phyloP scores from a whole-genome alignment of 768 basidiomycete genomes.

The Rubroboletus satanas region DNA sequence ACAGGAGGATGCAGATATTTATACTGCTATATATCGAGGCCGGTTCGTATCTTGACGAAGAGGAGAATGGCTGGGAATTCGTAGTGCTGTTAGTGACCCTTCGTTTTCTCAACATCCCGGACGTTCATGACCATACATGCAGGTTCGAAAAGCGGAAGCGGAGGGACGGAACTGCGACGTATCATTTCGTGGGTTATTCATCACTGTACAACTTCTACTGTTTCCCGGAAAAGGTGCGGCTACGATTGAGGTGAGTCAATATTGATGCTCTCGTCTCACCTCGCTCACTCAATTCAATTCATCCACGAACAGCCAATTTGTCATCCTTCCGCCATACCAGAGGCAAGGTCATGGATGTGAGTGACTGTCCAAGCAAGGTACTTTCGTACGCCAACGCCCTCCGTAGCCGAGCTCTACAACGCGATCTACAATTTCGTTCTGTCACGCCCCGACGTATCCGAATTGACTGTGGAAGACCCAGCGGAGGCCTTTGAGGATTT shows the following conservation, averaged over 20 bases:
- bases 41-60: slow-evolving; percentile 91
- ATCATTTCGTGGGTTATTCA: slow-evolving; percentile 94
- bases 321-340: slow-evolving; percentile 89
- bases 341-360: slow-evolving; percentile 86
- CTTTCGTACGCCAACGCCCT: background rate
- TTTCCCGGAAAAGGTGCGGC: slow-evolving; percentile 85
- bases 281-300: background rate
- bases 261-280: background rate
- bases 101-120: background rate
- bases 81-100: slow-evolving; percentile 62
- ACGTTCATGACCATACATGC: slow-evolving; percentile 5
- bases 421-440: slow-evolving; percentile 79
- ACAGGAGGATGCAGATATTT: slow-evolving; percentile 90
- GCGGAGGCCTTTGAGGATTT: slow-evolving; percentile 98
- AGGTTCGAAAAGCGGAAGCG: slow-evolving; percentile 86
- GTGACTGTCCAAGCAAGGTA: slow-evolving; percentile 22
- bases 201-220: slow-evolving; percentile 95
- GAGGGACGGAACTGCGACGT: slow-evolving; percentile 51
- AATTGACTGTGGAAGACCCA: slow-evolving; percentile 96
- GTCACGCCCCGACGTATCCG: slow-evolving; percentile 66
- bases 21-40: slow-evolving; percentile 94
- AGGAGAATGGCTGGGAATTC: slow-evolving; percentile 94
- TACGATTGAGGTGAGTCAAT: slow-evolving; percentile 71
- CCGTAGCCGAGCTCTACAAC: slow-evolving; percentile 77
- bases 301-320: slow-evolving; percentile 69